Conservation (phyloP, 352 stramenopile species). For the Lagenidium giganteum region DNA sequence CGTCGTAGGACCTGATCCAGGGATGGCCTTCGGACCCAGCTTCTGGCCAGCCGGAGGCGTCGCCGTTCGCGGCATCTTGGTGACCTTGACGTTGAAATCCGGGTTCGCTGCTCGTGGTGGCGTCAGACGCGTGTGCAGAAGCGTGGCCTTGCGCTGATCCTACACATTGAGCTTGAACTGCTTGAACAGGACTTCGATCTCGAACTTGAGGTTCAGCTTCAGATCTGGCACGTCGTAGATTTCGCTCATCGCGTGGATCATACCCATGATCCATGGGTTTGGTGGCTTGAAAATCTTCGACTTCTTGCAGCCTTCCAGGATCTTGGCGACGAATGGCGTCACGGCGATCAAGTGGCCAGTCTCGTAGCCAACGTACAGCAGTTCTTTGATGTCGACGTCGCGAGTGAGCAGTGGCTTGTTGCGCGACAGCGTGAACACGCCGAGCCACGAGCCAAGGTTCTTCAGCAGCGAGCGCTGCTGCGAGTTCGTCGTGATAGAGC, state of each 20-base stretch:
- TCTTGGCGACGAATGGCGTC: constrained; percentile 96
- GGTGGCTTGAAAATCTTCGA: constrained; percentile 95
- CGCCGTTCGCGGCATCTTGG: constrained; percentile 42
- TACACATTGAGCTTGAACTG: constrained; percentile 95
- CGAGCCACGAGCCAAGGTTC: constrained; percentile 97
- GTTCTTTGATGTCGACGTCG: constrained; percentile 96
- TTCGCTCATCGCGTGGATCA: constrained; percentile 94
- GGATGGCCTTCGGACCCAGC: constrained; percentile 19
- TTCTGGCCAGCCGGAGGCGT: constrained; percentile 36
- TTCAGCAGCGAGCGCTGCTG: constrained; percentile 96
- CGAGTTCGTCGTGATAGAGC: constrained; percentile 96
- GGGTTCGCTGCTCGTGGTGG: constrained; percentile 93
- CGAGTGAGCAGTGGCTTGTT: constrained; percentile 97
- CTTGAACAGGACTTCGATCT: constrained; percentile 98
- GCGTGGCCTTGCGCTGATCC: constrained; percentile 87
- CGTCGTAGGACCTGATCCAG: too few relatives aligned
- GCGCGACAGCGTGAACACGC: constrained; percentile 94
- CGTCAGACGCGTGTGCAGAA: constrained; percentile 79
- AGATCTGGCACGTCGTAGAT: constrained; percentile 97
- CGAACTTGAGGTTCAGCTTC: constrained; percentile 99
- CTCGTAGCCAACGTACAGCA: constrained; percentile 92
- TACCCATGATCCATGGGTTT: constrained; percentile 98
- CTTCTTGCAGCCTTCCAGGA: constrained; percentile 95
- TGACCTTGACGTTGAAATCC: constrained; percentile 97
- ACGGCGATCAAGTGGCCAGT: constrained; percentile 96